Conservation (phyloP, 1,284 basidiomycete genomes). For the Papiliotrema laurentii region DNA sequence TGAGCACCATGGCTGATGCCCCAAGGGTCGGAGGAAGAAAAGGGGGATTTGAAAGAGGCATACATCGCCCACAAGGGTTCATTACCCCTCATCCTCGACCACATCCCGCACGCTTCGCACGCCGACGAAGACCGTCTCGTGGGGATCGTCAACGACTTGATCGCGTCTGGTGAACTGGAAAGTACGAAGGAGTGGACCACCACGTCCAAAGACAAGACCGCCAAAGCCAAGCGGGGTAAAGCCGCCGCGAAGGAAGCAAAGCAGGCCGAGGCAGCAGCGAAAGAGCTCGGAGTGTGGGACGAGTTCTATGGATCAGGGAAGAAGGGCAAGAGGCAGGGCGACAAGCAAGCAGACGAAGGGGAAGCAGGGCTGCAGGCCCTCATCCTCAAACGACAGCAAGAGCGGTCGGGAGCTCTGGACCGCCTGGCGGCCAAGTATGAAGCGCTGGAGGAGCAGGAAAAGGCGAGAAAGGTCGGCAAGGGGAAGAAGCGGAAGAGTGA, state of each 20-base stretch:
- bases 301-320: slow-evolving; percentile 86
- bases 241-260: slow-evolving; percentile 70
- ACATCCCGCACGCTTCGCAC: slow-evolving; percentile 75
- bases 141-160: slow-evolving; percentile 62
- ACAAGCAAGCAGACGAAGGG: slow-evolving; percentile 56
- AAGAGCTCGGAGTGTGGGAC: slow-evolving; percentile 88
- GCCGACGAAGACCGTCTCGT: slow-evolving; percentile 81
- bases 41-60: slow-evolving; percentile 67
- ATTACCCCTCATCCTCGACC: slow-evolving; percentile 70
- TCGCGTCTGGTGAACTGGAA: slow-evolving; percentile 58
- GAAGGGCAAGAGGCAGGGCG: slow-evolving; percentile 61
- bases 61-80: slow-evolving; percentile 66
- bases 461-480: slow-evolving; percentile 26
- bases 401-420: slow-evolving; percentile 67
- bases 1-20: background rate
- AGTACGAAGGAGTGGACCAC: slow-evolving; percentile 62
- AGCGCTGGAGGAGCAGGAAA: slow-evolving; percentile 31
- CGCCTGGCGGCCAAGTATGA: slow-evolving; percentile 74
- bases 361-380: slow-evolving; percentile 71
- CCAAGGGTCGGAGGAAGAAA: slow-evolving; percentile 78
- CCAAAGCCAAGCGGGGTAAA: slow-evolving; percentile 65
- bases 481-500: slow-evolving; percentile 13
- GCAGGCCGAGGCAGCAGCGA: slow-evolving; percentile 80
- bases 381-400: slow-evolving; percentile 68
- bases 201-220: slow-evolving; percentile 67